Conservation (phyloP, 2,329 filamentous ascomycete species). For the Ophiostoma populinum region DNA sequence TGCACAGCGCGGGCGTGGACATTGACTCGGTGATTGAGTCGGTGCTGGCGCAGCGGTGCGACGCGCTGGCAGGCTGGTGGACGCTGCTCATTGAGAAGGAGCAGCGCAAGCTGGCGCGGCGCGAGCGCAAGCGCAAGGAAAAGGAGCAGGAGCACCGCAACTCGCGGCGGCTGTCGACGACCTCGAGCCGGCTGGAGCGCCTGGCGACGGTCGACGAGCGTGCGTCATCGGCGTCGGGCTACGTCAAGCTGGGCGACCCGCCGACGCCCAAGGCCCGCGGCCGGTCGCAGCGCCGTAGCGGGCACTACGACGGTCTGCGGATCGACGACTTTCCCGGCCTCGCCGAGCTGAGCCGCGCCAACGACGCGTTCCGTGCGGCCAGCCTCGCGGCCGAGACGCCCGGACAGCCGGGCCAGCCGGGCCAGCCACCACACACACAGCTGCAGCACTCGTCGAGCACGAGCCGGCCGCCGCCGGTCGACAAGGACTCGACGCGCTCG, state of each 20-base stretch:
- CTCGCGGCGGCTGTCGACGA: constrained; percentile 67
- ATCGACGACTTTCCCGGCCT: constrained; percentile 63
- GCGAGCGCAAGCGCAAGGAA: constrained; percentile 71
- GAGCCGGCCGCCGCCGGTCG: constrained; percentile 56
- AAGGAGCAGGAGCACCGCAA: constrained; percentile 58
- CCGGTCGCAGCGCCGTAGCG: constrained; percentile 58
- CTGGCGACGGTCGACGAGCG: constrained; percentile 42
- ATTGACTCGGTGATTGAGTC: constrained; percentile 91
- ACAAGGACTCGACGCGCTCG: constrained; percentile 63
- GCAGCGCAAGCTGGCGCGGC: constrained; percentile 62
- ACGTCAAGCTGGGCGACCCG: constrained; percentile 25
- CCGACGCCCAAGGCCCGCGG: constrained; percentile 51
- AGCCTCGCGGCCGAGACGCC: constrained; percentile 2
- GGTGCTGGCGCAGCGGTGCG: constrained; percentile 76
- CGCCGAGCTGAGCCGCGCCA: constrained; percentile 38
- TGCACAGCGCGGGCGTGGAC: constrained; percentile 86
- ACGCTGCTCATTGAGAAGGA: constrained; percentile 87
- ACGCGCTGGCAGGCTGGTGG: constrained; percentile 91
- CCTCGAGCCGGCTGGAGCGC: constrained; percentile 71
- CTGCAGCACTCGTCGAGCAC: constrained; percentile 11
- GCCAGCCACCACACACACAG: background rate
- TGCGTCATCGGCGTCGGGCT: constrained; percentile 18
- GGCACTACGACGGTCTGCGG: constrained; percentile 43
- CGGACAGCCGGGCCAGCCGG: constrained; percentile 16
- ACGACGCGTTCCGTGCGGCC: constrained; percentile 21